Conservation (phyloP, 768 basidiomycete species). For the Termitomyces titanicus region DNA sequence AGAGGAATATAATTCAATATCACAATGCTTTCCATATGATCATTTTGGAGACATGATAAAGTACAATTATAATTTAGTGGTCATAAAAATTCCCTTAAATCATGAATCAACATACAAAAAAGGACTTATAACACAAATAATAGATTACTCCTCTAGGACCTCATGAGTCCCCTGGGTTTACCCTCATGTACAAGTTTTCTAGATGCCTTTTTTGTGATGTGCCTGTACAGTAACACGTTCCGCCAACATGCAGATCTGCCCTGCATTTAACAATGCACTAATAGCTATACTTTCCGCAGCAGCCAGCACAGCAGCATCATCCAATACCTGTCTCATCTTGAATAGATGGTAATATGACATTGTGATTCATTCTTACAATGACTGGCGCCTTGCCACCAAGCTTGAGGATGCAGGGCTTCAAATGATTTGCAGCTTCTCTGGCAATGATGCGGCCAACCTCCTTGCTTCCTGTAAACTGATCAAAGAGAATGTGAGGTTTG, state of each 20-base stretch:
- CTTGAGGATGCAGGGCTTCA: constrained; percentile 54
- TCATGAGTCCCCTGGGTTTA: no score
- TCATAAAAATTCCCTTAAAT: no score
- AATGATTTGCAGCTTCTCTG: constrained; percentile 47
- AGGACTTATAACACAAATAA: no score
- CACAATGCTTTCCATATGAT: no score
- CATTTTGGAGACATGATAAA: no score
- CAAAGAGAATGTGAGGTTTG: background rate
- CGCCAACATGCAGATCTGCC: background rate
- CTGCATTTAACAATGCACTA: background rate
- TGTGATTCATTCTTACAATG: constrained; percentile 30
- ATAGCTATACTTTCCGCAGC: background rate
- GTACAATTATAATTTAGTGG: no score
- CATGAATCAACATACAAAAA: no score
- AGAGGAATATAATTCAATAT: no score
- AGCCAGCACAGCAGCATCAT: constrained; percentile 24
- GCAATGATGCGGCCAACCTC: constrained; percentile 50
- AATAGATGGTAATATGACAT: background rate
- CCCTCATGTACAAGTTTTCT: no score
- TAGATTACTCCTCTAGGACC: no score
- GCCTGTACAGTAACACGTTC: background rate
- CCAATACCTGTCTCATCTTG: constrained; percentile 25
- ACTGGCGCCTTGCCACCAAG: constrained; percentile 53
- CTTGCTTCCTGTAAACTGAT: background rate
- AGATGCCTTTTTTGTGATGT: no score